Percentiles rank a stretch among this genome's conserved stretches.
These are phyloP conservation scores for Abelmoschus esculentus DNA, from an alignment of 345 rosid genomes.

Conservation along the genomic window DNA sequence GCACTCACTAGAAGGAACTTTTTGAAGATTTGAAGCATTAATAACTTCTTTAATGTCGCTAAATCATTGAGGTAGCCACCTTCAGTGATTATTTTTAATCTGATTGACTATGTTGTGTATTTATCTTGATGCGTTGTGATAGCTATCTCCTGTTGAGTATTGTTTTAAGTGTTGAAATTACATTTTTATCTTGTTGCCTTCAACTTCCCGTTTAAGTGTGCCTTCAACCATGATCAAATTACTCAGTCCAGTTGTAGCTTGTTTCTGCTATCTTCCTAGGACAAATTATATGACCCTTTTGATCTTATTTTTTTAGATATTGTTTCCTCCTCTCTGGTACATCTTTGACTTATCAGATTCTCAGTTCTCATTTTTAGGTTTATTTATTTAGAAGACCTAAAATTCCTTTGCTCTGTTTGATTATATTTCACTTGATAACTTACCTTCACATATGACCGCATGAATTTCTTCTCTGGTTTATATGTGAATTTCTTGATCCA, in stretches of 20 bases:
- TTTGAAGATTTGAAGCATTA: constrained; percentile 10
- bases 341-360: neutral
- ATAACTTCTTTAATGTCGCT: constrained; percentile 12
- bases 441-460: neutral
- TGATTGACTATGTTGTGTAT: constrained; percentile 7
- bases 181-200: neutral
- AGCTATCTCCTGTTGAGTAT: neutral
- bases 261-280: neutral
- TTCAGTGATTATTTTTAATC: neutral
- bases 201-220: neutral
- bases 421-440: neutral
- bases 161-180: neutral
- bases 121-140: neutral
- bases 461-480: neutral
- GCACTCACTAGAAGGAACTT: constrained; percentile 8
- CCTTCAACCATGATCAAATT: neutral
- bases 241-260: neutral
- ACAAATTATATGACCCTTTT: neutral
- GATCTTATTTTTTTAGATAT: neutral
- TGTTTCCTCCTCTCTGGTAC: neutral
- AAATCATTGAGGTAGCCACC: constrained; percentile 5
- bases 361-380: neutral
- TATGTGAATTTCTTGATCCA: neutral
- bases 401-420: neutral
- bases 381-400: neutral